These are phyloP conservation scores for Tolypocladium inflatum DNA, from an alignment of 2,329 filamentous ascomycete species.

Conservation along the genomic window DNA sequence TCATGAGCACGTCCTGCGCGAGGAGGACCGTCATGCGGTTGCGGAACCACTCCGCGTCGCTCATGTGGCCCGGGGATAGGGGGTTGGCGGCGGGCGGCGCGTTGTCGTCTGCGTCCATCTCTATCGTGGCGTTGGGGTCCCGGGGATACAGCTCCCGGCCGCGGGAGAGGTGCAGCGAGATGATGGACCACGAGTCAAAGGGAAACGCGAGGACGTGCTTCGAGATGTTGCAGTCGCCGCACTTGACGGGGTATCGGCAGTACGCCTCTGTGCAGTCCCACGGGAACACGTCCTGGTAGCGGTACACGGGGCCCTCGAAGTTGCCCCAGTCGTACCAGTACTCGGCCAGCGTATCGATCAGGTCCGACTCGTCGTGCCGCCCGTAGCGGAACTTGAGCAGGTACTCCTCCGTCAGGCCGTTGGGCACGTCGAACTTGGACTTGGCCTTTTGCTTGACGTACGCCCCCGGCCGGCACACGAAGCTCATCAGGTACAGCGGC, in stretches of 20 bases:
- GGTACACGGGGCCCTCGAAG: constrained; percentile 27
- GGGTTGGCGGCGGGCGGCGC: background rate
- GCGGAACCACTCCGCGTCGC: constrained; percentile 19
- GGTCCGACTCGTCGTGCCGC: constrained; percentile 28
- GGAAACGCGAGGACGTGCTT: constrained; percentile 36
- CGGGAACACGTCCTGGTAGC: constrained; percentile 31
- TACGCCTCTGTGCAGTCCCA: constrained; percentile 39
- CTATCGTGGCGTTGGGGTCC: background rate
- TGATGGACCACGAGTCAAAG: constrained; percentile 33
- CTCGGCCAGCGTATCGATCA: constrained; percentile 32
- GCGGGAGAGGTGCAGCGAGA: constrained; percentile 26
- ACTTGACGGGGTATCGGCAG: constrained; percentile 22
- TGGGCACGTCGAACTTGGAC: constrained; percentile 26
- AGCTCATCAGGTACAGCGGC: constrained; percentile 29
- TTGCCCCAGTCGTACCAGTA: constrained; percentile 37
- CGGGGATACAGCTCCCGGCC: constrained; percentile 23
- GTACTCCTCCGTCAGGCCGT: constrained; percentile 33
- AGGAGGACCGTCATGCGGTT: constrained; percentile 24
- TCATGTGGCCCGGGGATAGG: constrained; percentile 8
- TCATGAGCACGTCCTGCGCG: constrained; percentile 19
- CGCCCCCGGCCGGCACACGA: constrained; percentile 21
- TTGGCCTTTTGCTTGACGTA: constrained; percentile 14
- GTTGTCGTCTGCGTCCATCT: background rate
- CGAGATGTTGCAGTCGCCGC: constrained; percentile 29
- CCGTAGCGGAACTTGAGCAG: constrained; percentile 28